Evolutionary conservation across 2,329 filamentous ascomycete genomes (phyloP), one percentile per base, ranked within the genome.

Genomic region (Microcyclosporella mali): DNA sequence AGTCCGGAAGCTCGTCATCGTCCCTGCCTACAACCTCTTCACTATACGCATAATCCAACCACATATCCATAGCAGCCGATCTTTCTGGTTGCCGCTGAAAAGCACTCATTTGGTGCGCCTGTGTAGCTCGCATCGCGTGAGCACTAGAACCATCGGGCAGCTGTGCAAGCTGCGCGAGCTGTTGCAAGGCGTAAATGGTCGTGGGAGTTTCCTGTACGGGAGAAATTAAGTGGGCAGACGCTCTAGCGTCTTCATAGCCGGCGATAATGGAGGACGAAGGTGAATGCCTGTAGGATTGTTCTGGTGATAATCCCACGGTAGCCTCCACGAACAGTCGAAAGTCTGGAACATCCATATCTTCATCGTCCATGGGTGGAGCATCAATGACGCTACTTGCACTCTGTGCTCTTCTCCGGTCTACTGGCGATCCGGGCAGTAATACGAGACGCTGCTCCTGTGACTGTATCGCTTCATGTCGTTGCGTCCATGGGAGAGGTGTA

Each of bases 1-100:
- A 73, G 47, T 71, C 62, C 0, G 70, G 70, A 11, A 72, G 47
- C 46, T 66, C 63, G 17, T 73, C 65, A 10, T 57, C 55, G 4
- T 55, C 46, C 11, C 45, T 40, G 21, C 44, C 48, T 10, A 51
- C 40, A 27, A 43, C 43, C 11, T 42, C 40, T 4, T 47, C 45
- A 8, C 40, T 33, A n/a, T 47, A 43, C 6, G 43, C 31, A 14
- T 39, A 32, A 15, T 41, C 49, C 2, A 46, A 47, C 9, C 55
- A 45, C 17, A 53, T 33, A 12, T 12, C 11, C n/a, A 17, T 27
- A 11, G 39, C 16, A 55, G 55, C 59, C 3, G 51, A 27, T 37
- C 59, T 50, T 3, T 54, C 34, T 29, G 33, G 9, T 44, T 43
- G 10, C 33, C 31, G 8, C 35, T 37, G 12, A 39, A 9, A 16